phyloP scores from a whole-genome alignment of 2,329 filamentous ascomycete genomes.

The Pseudofabraea citricarpa region DNA sequence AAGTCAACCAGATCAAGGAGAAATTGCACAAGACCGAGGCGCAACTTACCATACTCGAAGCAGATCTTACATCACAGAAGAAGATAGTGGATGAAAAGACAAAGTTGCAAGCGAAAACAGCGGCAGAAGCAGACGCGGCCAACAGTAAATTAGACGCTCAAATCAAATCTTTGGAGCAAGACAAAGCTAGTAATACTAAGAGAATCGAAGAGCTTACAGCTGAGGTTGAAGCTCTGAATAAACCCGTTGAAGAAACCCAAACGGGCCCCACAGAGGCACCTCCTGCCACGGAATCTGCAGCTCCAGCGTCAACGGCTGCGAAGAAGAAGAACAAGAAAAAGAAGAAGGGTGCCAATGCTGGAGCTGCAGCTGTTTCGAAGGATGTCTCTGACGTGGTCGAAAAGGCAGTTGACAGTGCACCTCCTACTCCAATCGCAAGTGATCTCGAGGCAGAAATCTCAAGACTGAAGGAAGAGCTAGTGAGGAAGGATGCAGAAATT shows the following conservation, averaged over 20 bases:
- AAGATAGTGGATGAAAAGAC: constrained; percentile 13
- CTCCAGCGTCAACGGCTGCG: constrained; percentile 36
- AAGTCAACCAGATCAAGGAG: constrained; percentile 20
- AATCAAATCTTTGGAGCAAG: constrained; percentile 18
- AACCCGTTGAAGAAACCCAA: constrained; percentile 10
- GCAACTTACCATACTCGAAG: constrained; percentile 17
- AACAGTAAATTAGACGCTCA: constrained; percentile 14
- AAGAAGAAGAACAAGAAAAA: constrained; percentile 67
- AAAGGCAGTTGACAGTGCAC: constrained; percentile 8
- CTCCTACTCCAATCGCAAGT: constrained; percentile 7
- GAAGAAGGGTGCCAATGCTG: constrained; percentile 80
- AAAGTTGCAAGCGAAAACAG: constrained; percentile 12
- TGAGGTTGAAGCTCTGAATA: constrained; percentile 14
- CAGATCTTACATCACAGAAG: constrained; percentile 16
- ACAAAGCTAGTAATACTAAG: constrained; percentile 14
- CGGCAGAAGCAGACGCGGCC: constrained; percentile 14
- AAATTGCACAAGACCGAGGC: constrained; percentile 21
- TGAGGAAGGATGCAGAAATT: constrained; percentile 56
- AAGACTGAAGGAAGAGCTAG: constrained; percentile 23
- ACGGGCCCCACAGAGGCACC: not conserved
- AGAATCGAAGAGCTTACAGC: constrained; percentile 19
- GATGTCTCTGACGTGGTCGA: constrained; percentile 18
- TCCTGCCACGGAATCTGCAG: constrained; percentile 4
- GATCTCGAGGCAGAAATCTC: constrained; percentile 23
- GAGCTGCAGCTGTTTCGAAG: constrained; percentile 20